phyloP scores from a whole-genome alignment of 2,329 filamentous ascomycete genomes.

The Cryphonectria parasitica region DNA sequence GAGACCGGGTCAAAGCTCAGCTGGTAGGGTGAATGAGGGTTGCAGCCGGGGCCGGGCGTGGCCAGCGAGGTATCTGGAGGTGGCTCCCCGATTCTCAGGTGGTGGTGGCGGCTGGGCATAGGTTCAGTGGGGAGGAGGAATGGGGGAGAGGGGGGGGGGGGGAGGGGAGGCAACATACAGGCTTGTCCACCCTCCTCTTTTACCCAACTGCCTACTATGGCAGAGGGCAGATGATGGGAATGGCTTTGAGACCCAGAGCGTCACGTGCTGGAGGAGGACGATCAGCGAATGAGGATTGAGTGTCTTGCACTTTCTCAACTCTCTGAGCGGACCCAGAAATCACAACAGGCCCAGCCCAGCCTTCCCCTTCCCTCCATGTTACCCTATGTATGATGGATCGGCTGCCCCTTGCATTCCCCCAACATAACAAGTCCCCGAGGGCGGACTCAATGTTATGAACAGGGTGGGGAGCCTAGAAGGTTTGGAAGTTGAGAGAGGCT shows the following conservation, averaged over 20 bases:
- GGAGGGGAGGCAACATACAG: neutral
- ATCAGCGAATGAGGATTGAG: neutral
- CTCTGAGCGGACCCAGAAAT: neutral
- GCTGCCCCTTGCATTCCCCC: neutral
- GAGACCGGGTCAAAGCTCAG: slow-evolving; percentile 1
- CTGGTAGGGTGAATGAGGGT: neutral
- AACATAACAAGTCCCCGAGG: neutral
- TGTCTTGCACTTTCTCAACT: neutral
- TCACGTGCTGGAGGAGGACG: neutral
- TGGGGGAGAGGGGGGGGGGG: too few species aligned
- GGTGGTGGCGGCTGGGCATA: slow-evolving; percentile 1
- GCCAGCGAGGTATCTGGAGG: slow-evolving; percentile 4
- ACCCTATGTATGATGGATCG: slow-evolving; percentile 4
- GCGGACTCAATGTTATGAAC: neutral
- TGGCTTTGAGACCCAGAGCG: neutral
- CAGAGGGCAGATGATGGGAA: slow-evolving; percentile 9
- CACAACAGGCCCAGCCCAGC: neutral
- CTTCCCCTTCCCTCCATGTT: neutral
- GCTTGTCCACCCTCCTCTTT: neutral
- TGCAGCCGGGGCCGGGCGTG: slow-evolving; percentile 15
- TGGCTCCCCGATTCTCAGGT: neutral
- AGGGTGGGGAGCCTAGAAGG: slow-evolving; percentile 19
- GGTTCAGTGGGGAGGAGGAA: neutral
- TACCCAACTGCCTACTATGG: slow-evolving; percentile 18
- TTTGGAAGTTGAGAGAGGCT: slow-evolving; percentile 1